Percentiles rank a stretch among this genome's conserved stretches.
Evolutionary conservation across 169 alveolate species (phyloP).

Genomic region (Cryptosporidium sp.): DNA sequence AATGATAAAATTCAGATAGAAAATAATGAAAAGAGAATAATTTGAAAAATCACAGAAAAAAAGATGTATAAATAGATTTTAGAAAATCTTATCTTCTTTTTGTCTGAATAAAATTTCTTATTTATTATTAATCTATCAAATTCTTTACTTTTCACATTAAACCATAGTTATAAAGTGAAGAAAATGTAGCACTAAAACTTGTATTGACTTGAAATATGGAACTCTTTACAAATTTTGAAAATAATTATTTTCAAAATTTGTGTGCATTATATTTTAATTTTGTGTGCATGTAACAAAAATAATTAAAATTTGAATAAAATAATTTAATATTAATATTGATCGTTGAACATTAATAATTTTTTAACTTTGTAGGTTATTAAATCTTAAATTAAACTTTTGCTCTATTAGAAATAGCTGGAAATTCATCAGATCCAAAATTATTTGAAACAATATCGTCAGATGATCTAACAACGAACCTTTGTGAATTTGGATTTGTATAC

Average conservation of each 20-base stretch:
- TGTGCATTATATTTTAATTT: neutral
- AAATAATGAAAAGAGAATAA: too few relatives aligned
- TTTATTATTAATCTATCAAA: neutral
- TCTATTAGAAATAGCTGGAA: constrained; percentile 11
- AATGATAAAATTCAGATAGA: too few relatives aligned
- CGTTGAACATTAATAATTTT: neutral
- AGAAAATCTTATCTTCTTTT: neutral
- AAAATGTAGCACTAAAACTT: neutral
- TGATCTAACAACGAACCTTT: constrained; percentile 48
- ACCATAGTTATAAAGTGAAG: neutral
- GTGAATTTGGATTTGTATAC: neutral
- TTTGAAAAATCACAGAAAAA: too few relatives aligned
- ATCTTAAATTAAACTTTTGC: neutral
- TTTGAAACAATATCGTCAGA: neutral
- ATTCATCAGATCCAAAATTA: constrained; percentile 11
- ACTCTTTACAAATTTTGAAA: neutral
- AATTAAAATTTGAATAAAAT: neutral
- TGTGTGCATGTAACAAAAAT: neutral
- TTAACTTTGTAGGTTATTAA: neutral
- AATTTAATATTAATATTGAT: too few relatives aligned
- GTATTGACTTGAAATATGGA: neutral
- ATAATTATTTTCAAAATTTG: neutral
- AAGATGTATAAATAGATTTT: neutral
- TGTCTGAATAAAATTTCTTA: neutral
- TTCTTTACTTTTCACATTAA: neutral